Evolutionary conservation across 345 rosid genomes (phyloP).

Genomic region (Mercurialis annua): DNA sequence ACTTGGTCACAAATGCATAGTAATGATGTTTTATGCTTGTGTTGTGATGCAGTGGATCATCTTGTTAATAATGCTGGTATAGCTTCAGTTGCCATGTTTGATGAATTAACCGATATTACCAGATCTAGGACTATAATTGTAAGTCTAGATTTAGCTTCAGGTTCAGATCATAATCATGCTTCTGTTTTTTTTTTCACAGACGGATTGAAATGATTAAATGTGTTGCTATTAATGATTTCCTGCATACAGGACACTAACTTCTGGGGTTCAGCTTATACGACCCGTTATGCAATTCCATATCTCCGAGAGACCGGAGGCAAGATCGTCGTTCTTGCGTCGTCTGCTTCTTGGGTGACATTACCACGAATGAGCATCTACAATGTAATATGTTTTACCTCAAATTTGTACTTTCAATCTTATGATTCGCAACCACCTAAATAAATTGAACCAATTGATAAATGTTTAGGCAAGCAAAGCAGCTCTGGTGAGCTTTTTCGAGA

Average conservation of each 20-base stretch:
- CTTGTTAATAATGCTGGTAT: conserved; percentile 67
- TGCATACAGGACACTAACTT: conserved; percentile 41
- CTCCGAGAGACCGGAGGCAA: conserved; percentile 43
- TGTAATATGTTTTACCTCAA: no score
- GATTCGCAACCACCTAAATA: no score
- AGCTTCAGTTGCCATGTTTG: conserved; percentile 37
- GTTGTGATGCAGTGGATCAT: conserved; percentile 15
- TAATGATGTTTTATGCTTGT: not conserved
- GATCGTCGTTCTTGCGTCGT: conserved; percentile 47
- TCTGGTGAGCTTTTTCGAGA: conserved; percentile 42
- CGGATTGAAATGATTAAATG: not conserved
- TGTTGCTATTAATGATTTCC: not conserved
- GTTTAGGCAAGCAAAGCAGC: conserved; percentile 66
- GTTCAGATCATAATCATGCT: no score
- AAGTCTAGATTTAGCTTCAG: not conserved
- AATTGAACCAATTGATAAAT: not conserved
- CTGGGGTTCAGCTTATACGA: conserved; percentile 51
- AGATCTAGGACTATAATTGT: conserved; percentile 41
- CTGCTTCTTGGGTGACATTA: conserved; percentile 34
- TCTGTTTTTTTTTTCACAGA: no score
- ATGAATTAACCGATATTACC: conserved; percentile 42
- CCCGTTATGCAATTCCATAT: conserved; percentile 38
- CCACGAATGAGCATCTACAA: conserved; percentile 49
- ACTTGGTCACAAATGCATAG: not conserved
- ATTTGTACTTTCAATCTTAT: no score